A percentile compares a stretch with the other conserved stretches of the same genome.
phyloP scores from a whole-genome alignment of 129 eudicot species.

The Solidago caesia region DNA sequence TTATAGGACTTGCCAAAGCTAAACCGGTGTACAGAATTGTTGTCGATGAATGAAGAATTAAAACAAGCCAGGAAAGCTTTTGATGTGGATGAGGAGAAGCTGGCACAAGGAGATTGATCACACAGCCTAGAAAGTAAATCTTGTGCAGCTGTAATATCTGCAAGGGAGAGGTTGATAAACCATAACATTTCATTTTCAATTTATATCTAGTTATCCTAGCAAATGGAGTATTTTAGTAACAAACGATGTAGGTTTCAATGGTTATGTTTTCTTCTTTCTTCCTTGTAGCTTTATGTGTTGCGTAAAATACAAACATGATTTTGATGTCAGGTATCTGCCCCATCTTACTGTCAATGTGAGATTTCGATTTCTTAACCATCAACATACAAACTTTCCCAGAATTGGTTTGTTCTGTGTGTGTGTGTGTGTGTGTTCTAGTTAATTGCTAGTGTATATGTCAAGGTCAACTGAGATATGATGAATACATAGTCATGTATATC shows the following conservation, averaged over 20 bases:
- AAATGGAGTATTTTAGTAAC: not conserved
- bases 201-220: not conserved
- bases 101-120: conserved; percentile 33
- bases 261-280: not conserved
- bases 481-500: too few species aligned
- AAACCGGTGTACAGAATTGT: conserved; percentile 69
- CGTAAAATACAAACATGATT: not conserved
- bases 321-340: too few species aligned
- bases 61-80: conserved; percentile 95
- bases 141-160: not conserved
- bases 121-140: not conserved
- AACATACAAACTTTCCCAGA: too few species aligned
- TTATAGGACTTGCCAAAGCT: conserved; percentile 75
- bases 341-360: too few species aligned
- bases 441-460: too few species aligned
- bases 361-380: too few species aligned
- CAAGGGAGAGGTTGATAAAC: not conserved
- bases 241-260: not conserved
- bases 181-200: not conserved
- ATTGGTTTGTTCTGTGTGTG: too few species aligned
- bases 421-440: too few species aligned
- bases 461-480: too few species aligned
- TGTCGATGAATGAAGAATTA: conserved; percentile 87
- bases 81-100: conserved; percentile 48
- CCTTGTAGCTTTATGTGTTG: not conserved